Evolutionary conservation across 1,284 basidiomycete species (phyloP).

Genomic region (Pseudozyma sp.): DNA sequence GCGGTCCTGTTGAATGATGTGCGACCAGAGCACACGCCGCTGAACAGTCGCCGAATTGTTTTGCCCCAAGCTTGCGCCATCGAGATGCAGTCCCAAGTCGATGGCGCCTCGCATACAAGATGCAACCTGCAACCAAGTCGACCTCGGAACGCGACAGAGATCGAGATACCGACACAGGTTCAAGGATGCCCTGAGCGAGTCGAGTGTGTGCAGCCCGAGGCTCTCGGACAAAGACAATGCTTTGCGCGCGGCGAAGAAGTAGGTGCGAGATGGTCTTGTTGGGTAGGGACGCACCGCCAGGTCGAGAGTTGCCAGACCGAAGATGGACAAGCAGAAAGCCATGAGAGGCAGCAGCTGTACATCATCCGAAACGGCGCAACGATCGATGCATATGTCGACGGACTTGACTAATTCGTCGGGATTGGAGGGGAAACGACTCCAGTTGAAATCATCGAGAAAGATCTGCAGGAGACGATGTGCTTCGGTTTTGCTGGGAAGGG

Average conservation of each 20-base stretch:
- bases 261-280: conserved; percentile 34
- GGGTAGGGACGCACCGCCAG: conserved; percentile 41
- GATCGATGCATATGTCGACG: conserved; percentile 30
- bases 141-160: conserved; percentile 39
- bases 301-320: conserved; percentile 33
- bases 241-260: conserved; percentile 46
- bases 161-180: conserved; percentile 45
- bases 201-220: conserved; percentile 40
- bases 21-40: conserved; percentile 41
- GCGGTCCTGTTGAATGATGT: conserved; percentile 44
- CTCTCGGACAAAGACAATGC: conserved; percentile 42
- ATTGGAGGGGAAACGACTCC: conserved; percentile 37
- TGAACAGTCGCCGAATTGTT: conserved; percentile 33
- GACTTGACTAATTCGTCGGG: conserved; percentile 23
- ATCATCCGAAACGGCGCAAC: conserved; percentile 30
- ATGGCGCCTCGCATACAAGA: conserved; percentile 47
- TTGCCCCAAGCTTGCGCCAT: conserved; percentile 36
- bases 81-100: conserved; percentile 36
- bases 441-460: conserved; percentile 46
- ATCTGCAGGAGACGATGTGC: conserved; percentile 31
- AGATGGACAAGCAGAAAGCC: conserved; percentile 41
- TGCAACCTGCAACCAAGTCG: conserved; percentile 43
- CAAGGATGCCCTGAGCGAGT: conserved; percentile 40
- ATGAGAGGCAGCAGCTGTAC: conserved; percentile 45
- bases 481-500: conserved; percentile 34